Conservation (phyloP, 2,329 filamentous ascomycete genomes). For the Colletotrichum sp. region DNA sequence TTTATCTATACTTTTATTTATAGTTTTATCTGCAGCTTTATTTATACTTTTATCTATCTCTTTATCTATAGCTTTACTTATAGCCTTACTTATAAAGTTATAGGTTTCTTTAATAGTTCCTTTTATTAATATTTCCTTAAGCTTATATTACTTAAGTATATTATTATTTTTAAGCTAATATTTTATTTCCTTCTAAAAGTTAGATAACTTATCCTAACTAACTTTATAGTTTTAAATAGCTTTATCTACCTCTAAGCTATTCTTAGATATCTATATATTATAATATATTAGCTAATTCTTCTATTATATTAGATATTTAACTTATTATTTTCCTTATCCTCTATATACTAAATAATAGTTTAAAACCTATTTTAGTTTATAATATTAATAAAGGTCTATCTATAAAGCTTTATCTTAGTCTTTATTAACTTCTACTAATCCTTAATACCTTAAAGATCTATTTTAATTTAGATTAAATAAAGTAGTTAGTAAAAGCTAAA, state of each 20-base stretch:
- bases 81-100: not conserved
- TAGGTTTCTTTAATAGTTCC: not conserved
- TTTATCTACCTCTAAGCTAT: not conserved
- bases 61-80: not conserved
- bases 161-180: rapidly evolving
- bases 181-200: too few species aligned
- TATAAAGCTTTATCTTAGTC: not conserved
- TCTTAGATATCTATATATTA: not conserved
- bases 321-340: not conserved
- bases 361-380: not conserved
- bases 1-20: too few species aligned
- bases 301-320: not conserved
- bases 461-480: too few species aligned
- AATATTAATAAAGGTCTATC: not conserved
- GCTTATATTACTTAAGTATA: not conserved
- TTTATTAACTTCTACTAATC: not conserved
- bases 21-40: too few species aligned
- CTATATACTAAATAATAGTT: not conserved
- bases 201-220: not conserved
- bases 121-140: not conserved
- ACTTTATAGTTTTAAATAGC: not conserved
- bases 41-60: too few species aligned
- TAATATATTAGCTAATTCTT: not conserved
- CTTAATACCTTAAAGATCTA: not conserved
- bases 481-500: rapidly evolving